phyloP scores from a whole-genome alignment of 805 yeast genomes.

The Yarrowia yakushimensis region DNA sequence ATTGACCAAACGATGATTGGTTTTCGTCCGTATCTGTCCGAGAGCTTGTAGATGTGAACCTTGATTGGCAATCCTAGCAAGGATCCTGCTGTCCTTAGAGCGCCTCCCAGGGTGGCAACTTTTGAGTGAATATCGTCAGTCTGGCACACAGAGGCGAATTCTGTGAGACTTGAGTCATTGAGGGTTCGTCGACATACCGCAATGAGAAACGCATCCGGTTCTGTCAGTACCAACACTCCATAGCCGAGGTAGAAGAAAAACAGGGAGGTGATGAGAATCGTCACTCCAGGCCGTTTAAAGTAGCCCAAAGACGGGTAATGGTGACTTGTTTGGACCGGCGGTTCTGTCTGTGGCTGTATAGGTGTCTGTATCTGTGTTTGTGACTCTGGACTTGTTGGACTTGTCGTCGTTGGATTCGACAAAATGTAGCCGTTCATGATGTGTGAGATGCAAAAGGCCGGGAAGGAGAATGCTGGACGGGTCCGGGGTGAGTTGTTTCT shows the following conservation, averaged over 20 bases:
- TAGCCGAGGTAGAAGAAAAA: conserved; percentile 21
- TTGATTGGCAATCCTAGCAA: background rate
- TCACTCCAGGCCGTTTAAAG: conserved; percentile 5
- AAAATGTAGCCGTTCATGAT: background rate
- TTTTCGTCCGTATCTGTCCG: background rate
- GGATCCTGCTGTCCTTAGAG: background rate
- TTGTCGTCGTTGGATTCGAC: background rate
- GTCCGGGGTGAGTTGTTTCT: background rate
- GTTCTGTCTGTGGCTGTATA: background rate
- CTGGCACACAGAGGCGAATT: conserved; percentile 2
- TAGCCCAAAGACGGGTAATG: background rate
- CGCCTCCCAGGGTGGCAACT: conserved; percentile 2
- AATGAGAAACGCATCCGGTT: conserved; percentile 2
- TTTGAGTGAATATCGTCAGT: background rate
- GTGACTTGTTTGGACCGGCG: background rate
- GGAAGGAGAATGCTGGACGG: too few species aligned
- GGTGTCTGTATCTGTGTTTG: background rate
- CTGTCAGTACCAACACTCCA: background rate
- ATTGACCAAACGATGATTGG: background rate
- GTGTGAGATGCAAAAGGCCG: background rate
- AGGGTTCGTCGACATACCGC: conserved; percentile 8
- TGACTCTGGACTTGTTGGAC: background rate
- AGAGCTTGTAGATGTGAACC: conserved; percentile 3
- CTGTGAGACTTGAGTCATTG: background rate
- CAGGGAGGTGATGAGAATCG: background rate